Evolutionary conservation across 116 monocot species (phyloP), one percentile per base, ranked within the genome.

Genomic region (Dioscorea cayenensis): DNA sequence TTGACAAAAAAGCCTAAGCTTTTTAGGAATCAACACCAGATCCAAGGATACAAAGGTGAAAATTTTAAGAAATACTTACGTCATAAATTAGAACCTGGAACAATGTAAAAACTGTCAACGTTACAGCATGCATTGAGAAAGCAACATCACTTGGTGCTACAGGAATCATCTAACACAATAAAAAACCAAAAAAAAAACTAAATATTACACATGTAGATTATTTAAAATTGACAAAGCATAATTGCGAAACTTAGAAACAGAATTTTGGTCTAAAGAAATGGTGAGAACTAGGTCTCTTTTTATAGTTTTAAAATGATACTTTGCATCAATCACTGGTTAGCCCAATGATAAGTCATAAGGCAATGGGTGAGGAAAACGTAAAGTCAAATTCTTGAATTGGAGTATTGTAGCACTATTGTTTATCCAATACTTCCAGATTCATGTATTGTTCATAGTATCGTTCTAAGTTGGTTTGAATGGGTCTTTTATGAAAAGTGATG

Each of bases 81-180:
- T 95, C 92, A 70, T 87, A 95, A 0, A 92, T 89, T 36, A 85
- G 7, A 61, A 92, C 89, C 83, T 95, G 95, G 72, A 69, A 92
- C 63, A 95, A 77, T 48, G 89, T 89, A 75, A 95, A 66, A 64
- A 60, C 76, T 55, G 92, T 95, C 71, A 95, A 74, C 68, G 83
- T 43, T 77, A 95, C 95, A 72, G 95, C 95, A 80, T 95, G 92
- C 61, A 83, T 64, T 66, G 95, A 95, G 78, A 95, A 95, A 55
- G 89, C 86, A 51, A 95, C 92, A 71, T 95, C 95, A 85, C 87
- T 95, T 72, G 91, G 86, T 28, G 92, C 95, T 62, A 95, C 95
- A 69, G 95, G 95, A 80, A 95, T 95, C 83, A 95, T 81, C 92
- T 95, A 86, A 51, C 35, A 75, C 1, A 43, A 14, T 25, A 43